Conservation (phyloP, 108 stramenopile genomes). For the Aurantiochytrium sp. region DNA sequence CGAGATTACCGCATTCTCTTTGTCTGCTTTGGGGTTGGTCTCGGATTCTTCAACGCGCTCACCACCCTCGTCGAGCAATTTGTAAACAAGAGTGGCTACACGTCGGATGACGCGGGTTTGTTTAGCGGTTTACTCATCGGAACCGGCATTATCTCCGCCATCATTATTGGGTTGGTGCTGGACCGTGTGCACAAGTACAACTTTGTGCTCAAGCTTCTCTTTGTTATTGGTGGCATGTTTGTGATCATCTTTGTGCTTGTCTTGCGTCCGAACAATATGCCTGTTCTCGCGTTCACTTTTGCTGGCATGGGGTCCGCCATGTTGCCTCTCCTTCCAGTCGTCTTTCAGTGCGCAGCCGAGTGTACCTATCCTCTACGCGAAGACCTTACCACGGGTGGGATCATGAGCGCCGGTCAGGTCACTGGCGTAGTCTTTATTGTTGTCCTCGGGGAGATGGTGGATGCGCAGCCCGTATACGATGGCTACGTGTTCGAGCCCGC, state of each 20-base stretch:
- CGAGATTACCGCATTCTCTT: conserved; percentile 21
- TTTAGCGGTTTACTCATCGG: conserved; percentile 35
- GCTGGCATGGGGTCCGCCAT: not conserved
- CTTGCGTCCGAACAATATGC: not conserved
- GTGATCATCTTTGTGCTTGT: not conserved
- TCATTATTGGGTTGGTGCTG: conserved; percentile 13
- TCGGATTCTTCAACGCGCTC: conserved; percentile 40
- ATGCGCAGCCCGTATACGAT: not conserved
- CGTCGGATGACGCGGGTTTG: conserved; percentile 30
- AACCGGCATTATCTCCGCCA: conserved; percentile 31
- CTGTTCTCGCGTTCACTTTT: not conserved
- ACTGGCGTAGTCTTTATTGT: conserved; percentile 8
- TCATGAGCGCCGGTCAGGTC: conserved; percentile 13
- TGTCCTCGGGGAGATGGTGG: not conserved
- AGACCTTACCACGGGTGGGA: not conserved
- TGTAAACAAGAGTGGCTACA: conserved; percentile 29
- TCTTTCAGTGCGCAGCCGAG: conserved; percentile 17
- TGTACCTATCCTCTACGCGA: conserved; percentile 3
- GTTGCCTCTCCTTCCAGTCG: not conserved
- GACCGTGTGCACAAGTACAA: conserved; percentile 11
- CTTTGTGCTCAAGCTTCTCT: not conserved
- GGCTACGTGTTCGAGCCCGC: not conserved
- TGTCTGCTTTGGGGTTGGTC: conserved; percentile 24
- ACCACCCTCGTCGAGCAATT: conserved; percentile 36
- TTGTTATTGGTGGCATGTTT: not conserved